A percentile compares a stretch with the other conserved stretches of the same genome.
Evolutionary conservation across 257 asterid species (phyloP).

Genomic region (Gardenia jasminoides): DNA sequence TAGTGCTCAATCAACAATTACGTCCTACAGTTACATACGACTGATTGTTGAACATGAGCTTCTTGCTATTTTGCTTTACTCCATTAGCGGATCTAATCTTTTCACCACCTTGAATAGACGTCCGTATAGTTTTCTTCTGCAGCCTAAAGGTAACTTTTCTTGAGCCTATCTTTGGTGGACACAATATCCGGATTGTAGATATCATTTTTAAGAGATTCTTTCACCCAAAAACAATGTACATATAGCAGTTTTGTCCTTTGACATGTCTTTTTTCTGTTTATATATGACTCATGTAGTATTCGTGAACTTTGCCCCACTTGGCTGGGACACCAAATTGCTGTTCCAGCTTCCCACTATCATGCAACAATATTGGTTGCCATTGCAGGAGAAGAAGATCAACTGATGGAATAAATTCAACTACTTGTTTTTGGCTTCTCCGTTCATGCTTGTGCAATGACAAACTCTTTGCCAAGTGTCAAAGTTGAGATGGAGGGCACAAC

Average conservation of each 20-base stretch:
- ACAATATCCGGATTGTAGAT: background rate
- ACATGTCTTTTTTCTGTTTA: background rate
- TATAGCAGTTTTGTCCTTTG: background rate
- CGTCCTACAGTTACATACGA: background rate
- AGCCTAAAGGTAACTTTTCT: background rate
- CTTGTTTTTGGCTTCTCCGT: slow-evolving; percentile 18
- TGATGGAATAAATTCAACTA: slow-evolving; percentile 16
- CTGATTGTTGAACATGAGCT: background rate
- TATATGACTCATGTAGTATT: background rate
- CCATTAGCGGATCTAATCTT: background rate
- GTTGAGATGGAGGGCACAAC: slow-evolving; percentile 35
- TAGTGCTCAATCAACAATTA: background rate
- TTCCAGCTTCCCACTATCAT: slow-evolving; percentile 6
- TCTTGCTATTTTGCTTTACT: background rate
- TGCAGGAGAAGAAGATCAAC: slow-evolving; percentile 26
- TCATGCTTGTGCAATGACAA: slow-evolving; percentile 24
- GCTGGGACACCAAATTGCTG: background rate
- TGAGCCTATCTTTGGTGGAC: background rate
- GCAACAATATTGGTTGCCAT: slow-evolving; percentile 6
- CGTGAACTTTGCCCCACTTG: slow-evolving; percentile 4
- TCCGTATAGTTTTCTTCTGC: background rate
- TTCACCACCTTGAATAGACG: background rate
- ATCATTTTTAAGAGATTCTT: background rate
- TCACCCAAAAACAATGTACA: background rate
- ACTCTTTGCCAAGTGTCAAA: slow-evolving; percentile 11